These are phyloP conservation scores for Sugiyamaella sp. DNA, from an alignment of 1,139 yeast species.

Conservation along the genomic window DNA sequence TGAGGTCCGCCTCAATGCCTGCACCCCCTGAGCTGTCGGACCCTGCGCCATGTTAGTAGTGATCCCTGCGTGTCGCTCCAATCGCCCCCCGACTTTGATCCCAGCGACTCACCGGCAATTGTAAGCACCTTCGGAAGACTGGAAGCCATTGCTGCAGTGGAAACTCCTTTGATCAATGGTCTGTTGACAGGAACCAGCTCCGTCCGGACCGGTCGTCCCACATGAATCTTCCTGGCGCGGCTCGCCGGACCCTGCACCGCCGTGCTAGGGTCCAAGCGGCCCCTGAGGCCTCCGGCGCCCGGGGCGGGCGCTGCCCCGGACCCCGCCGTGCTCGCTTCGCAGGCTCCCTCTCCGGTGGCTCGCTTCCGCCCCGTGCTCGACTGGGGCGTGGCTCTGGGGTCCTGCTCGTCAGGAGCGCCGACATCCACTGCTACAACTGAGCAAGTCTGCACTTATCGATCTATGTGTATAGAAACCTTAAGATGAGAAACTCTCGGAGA, in stretches of 20 bases:
- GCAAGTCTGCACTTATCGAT: too few species aligned
- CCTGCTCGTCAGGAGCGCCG: too few species aligned
- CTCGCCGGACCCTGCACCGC: background rate
- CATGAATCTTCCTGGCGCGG: background rate
- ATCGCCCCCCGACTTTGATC: background rate
- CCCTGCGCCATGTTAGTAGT: conserved; percentile 45
- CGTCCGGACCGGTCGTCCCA: too few species aligned
- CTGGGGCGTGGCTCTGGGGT: too few species aligned
- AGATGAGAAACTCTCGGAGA: too few species aligned
- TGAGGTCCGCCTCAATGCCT: conserved; percentile 90
- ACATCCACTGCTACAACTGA: too few species aligned
- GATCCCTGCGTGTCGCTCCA: background rate
- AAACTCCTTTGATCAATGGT: background rate
- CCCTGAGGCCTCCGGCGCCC: background rate
- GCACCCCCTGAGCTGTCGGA: conserved; percentile 95
- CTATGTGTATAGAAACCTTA: too few species aligned
- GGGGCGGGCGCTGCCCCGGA: background rate
- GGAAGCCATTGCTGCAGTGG: conserved; percentile 1
- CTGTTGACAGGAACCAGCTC: too few species aligned
- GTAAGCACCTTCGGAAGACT: conserved; percentile 31
- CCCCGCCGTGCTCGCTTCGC: background rate
- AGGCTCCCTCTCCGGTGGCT: too few species aligned
- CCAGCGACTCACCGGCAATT: conserved; percentile 32
- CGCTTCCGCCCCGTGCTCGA: too few species aligned
- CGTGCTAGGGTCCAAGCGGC: too few species aligned